Evolutionary conservation across 441 rosid species (phyloP).

Genomic region (Gossypium schwendimanii): DNA sequence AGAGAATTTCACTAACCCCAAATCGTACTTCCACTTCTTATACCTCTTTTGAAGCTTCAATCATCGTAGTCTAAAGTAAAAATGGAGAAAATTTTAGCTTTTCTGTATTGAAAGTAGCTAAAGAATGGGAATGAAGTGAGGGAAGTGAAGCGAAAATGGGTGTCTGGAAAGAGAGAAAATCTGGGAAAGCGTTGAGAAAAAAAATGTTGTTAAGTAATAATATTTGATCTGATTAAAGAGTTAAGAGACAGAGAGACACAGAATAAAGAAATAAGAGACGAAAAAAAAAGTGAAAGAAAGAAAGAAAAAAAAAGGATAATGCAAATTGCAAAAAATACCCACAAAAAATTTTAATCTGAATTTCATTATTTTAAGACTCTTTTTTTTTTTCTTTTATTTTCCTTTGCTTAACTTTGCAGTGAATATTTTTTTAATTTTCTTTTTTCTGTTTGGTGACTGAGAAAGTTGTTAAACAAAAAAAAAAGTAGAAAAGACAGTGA

Average conservation of each 20-base stretch:
- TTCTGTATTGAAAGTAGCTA: slow-evolving; percentile 1
- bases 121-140: not conserved
- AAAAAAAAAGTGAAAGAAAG: not conserved
- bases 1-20: slow-evolving; percentile 13
- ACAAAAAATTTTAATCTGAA: not conserved
- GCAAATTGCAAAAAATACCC: slow-evolving; percentile 5
- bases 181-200: slow-evolving; percentile 13
- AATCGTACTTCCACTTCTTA: slow-evolving; percentile 8
- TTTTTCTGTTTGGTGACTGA: slow-evolving; percentile 2
- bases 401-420: not conserved
- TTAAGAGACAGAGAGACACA: slow-evolving; percentile 5
- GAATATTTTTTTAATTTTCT: not conserved
- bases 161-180: slow-evolving; percentile 20
- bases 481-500: not conserved
- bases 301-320: not conserved
- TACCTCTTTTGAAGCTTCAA: slow-evolving; percentile 13
- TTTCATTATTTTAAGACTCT: not conserved
- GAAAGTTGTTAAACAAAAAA: not conserved
- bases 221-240: slow-evolving; percentile 41
- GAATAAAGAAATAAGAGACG: slow-evolving; percentile 4
- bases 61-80: not conserved
- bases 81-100: not conserved
- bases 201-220: not conserved
- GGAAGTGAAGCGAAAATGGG: slow-evolving; percentile 4
- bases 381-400: not conserved